Evolutionary conservation across 768 basidiomycete species (phyloP).

Genomic region (Mrakia hoshinonis): DNA sequence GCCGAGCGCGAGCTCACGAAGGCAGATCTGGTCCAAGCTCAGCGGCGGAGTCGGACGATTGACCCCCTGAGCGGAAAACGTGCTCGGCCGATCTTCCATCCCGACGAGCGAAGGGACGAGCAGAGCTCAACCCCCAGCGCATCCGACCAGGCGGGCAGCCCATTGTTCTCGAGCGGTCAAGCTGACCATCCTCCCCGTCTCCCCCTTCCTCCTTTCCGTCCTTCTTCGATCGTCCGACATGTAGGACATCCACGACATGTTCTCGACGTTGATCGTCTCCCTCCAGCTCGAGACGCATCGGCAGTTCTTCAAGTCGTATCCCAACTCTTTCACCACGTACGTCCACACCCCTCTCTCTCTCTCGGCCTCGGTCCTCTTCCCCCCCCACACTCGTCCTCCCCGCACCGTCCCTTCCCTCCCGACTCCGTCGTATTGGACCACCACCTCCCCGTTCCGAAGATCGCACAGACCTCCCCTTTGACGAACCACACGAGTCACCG

Average conservation of each 20-base stretch:
- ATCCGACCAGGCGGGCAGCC: too few species aligned
- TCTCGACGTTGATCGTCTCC: constrained; percentile 91
- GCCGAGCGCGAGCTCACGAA: too few species aligned
- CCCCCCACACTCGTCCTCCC: neutral
- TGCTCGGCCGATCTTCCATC: too few species aligned
- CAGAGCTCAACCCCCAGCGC: too few species aligned
- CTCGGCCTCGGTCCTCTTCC: neutral
- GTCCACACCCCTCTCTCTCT: constrained; percentile 38
- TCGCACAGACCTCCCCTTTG: neutral
- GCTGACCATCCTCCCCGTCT: neutral
- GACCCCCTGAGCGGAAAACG: too few species aligned
- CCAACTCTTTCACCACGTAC: constrained; percentile 91
- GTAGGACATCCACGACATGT: constrained; percentile 95
- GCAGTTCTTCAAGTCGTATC: constrained; percentile 90
- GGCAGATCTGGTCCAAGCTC: too few species aligned
- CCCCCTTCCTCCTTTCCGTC: neutral
- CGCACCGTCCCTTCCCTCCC: neutral
- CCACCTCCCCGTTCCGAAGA: neutral
- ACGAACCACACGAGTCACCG: neutral
- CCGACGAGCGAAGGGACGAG: too few species aligned
- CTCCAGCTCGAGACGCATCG: constrained; percentile 80
- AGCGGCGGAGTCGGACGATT: too few species aligned
- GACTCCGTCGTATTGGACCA: neutral
- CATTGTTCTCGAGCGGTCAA: neutral
- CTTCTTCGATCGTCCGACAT: neutral